These are phyloP conservation scores for Linum tenue DNA, from an alignment of 345 rosid genomes.

Conservation along the genomic window DNA sequence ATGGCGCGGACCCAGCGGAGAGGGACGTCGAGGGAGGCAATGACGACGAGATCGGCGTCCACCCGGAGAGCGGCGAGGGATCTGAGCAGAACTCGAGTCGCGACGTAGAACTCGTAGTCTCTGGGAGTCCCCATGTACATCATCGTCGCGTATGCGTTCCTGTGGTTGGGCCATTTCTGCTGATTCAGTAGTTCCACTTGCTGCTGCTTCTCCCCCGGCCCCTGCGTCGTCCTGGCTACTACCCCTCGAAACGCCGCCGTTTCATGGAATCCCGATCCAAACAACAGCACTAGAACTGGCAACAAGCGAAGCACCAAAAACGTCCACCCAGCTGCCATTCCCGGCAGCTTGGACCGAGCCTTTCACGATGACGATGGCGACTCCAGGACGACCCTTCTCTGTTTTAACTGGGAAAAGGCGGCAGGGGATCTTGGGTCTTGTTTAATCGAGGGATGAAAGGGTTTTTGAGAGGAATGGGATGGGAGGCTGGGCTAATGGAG, in stretches of 20 bases:
- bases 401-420: too few relatives aligned
- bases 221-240: neutral
- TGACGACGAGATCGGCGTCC: constrained; percentile 89
- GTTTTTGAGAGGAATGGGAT: too few relatives aligned
- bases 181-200: constrained; percentile 5
- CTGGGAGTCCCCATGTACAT: constrained; percentile 99
- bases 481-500: too few relatives aligned
- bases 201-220: neutral
- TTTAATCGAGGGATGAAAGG: too few relatives aligned
- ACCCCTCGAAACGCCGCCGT: constrained; percentile 19
- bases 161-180: constrained; percentile 16
- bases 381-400: too few relatives aligned
- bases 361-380: too few relatives aligned
- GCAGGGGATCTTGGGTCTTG: too few relatives aligned
- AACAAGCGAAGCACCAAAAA: too few relatives aligned
- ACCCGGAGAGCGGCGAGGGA: constrained; percentile 54
- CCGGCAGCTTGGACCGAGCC: too few relatives aligned
- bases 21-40: constrained; percentile 92
- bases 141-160: constrained; percentile 92
- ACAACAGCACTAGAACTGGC: constrained; percentile 3
- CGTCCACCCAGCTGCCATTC: too few relatives aligned
- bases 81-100: constrained; percentile 82
- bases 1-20: constrained; percentile 58
- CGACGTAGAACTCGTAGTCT: constrained; percentile 93
- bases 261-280: neutral